Percentiles rank a stretch among this genome's conserved stretches.
These are phyloP conservation scores for Cryptosporidium muris DNA, from an alignment of 169 alveolate genomes.

Conservation along the genomic window DNA sequence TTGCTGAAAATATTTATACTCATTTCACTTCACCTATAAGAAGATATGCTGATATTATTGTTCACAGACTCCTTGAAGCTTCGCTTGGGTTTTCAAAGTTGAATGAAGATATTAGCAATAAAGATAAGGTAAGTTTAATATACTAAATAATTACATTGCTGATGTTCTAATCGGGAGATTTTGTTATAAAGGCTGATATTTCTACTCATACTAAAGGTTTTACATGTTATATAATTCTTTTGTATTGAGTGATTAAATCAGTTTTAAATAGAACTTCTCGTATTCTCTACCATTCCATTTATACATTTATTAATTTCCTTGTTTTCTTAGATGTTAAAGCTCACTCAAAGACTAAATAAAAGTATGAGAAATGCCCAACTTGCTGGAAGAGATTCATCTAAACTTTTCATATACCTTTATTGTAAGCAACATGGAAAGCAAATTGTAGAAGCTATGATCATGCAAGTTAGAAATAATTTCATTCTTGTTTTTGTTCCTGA, in stretches of 20 bases:
- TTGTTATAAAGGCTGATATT: too few species aligned
- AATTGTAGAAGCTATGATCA: slow-evolving; percentile 57
- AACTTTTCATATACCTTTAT: slow-evolving; percentile 88
- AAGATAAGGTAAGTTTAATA: slow-evolving; percentile 68
- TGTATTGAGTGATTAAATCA: too few species aligned
- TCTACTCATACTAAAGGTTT: too few species aligned
- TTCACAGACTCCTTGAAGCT: slow-evolving; percentile 94
- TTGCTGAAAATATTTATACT: slow-evolving; percentile 94
- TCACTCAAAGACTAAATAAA: slow-evolving; percentile 89
- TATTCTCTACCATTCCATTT: neutral
- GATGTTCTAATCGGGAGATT: too few species aligned
- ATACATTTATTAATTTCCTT: slow-evolving; percentile 7
- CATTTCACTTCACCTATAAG: slow-evolving; percentile 99
- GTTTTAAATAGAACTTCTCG: neutral
- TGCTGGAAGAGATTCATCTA: slow-evolving; percentile 92
- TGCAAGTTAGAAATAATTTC: slow-evolving; percentile 73
- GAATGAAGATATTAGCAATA: slow-evolving; percentile 84
- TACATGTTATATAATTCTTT: too few species aligned
- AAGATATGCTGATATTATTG: slow-evolving; percentile 97
- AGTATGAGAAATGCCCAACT: slow-evolving; percentile 91
- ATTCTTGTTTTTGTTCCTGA: slow-evolving; percentile 77
- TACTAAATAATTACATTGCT: neutral
- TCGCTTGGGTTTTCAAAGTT: slow-evolving; percentile 85
- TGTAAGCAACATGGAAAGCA: slow-evolving; percentile 80
- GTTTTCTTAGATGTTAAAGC: slow-evolving; percentile 84